These are phyloP conservation scores for Ceratopteris richardii DNA, from an alignment of 75 land plant genomes.

Conservation along the genomic window DNA sequence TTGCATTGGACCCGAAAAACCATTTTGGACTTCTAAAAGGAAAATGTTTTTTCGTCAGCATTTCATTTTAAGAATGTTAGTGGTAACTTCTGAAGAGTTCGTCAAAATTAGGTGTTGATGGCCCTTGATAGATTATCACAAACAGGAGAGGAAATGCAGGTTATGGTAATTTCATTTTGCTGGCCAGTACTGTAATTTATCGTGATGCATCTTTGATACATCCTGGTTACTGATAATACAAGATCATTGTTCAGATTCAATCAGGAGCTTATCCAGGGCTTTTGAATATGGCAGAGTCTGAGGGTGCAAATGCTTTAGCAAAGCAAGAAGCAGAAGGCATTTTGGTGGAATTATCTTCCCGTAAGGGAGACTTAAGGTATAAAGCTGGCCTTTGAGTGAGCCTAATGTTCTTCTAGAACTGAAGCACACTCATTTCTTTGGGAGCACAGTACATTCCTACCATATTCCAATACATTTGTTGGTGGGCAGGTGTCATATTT, in stretches of 20 bases:
- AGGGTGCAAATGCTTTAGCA: conserved; percentile 17
- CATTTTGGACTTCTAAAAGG: too few relatives aligned
- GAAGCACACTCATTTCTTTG: too few relatives aligned
- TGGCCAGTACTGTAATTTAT: too few relatives aligned
- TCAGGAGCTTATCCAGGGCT: conserved; percentile 26
- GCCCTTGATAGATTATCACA: conserved; percentile 54
- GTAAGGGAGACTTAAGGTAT: conserved; percentile 25
- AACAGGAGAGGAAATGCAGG: conserved; percentile 44
- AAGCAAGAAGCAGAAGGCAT: conserved; percentile 33
- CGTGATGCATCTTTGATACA: neutral
- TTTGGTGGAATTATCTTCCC: conserved; percentile 22
- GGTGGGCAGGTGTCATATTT: too few relatives aligned
- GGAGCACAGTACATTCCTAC: too few relatives aligned
- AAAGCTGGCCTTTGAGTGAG: too few relatives aligned
- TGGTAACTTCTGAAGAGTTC: conserved; percentile 1
- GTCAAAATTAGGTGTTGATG: conserved; percentile 37
- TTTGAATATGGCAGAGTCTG: conserved; percentile 21
- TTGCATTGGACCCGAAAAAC: too few relatives aligned
- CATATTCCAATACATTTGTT: too few relatives aligned
- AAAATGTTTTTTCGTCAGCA: too few relatives aligned
- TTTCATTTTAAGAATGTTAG: too few relatives aligned
- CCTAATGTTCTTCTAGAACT: too few relatives aligned
- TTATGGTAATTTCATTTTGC: conserved; percentile 31
- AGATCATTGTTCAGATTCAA: conserved; percentile 16
- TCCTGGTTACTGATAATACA: neutral